Evolutionary conservation across 2,329 filamentous ascomycete genomes (phyloP).

Genomic region (Talaromyces funiculosus): DNA sequence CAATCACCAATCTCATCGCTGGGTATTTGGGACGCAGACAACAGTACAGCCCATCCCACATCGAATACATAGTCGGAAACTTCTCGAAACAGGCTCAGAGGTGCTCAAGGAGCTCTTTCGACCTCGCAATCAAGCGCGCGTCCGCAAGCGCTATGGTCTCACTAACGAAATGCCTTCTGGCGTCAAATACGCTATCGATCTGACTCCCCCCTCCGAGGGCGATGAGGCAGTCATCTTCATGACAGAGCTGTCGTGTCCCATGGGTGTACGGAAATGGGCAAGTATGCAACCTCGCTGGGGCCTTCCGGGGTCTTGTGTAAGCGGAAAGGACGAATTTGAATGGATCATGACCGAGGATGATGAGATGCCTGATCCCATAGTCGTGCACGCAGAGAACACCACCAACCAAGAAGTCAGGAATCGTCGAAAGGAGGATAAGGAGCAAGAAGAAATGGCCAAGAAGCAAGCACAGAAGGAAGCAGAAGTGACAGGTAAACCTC

Average conservation of each 20-base stretch:
- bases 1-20: constrained; percentile 7
- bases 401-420: neutral
- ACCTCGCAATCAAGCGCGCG: constrained; percentile 23
- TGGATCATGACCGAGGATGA: neutral
- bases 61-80: constrained; percentile 28
- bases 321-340: constrained; percentile 45
- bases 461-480: neutral
- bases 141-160: constrained; percentile 27
- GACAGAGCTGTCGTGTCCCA: constrained; percentile 54
- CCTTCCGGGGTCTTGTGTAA: constrained; percentile 38
- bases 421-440: neutral
- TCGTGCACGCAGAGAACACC: neutral
- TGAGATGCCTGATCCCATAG: neutral
- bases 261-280: constrained; percentile 54
- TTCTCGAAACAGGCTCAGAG: constrained; percentile 26
- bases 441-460: neutral
- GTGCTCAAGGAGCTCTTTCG: constrained; percentile 29
- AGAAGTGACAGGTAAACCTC: neutral
- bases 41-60: constrained; percentile 23
- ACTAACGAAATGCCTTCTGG: constrained; percentile 29
- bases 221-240: constrained; percentile 58
- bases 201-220: constrained; percentile 58
- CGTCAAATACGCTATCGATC: constrained; percentile 56
- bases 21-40: neutral
- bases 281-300: constrained; percentile 32